Base-by-base conservation (phyloP, 2,329 filamentous ascomycete species). In the Diplocarpon mali region DNA sequence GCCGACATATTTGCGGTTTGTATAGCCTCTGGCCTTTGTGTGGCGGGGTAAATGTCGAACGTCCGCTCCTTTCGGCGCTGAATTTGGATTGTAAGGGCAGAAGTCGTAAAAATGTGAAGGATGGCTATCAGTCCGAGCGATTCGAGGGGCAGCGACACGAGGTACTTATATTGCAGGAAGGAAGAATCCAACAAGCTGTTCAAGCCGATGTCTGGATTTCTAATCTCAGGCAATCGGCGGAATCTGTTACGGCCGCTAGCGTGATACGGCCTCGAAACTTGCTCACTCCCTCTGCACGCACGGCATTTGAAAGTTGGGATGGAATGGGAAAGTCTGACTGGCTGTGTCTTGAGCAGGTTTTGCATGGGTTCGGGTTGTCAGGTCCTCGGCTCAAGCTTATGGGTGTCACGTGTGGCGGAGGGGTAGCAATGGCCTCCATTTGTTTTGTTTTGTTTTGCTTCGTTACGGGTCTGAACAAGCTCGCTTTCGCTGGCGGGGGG, bases 1-100 rank as follows among this genome's bases (percentile, higher is more conserved):
- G 50, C 51, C 11, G 50, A 51, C 48, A 53, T 55, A 13, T 17
- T 47, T 24, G 38, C 40, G 30, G 24, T 40, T 28, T 30, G 20
- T 7, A 14, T 24, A 39, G 4, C 4, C 9, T 35, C 7, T 35
- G 12, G 15, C 16, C 6, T 38, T 37, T 30, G n/a, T 1, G 12
- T 36, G 35, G 6, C 17, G 20, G 2, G 20, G 17, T 14, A 10
- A 16, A 10, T 40, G n/a, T 17, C 30, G n/a, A 4, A 38, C 2
- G 2, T 38, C 27, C 16, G 17, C 15, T 7, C 5, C 17, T 15
- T 5, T 8, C 16, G 14, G 9, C 16, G 14, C 11, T 12, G 35
- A 13, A 9, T 24, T 37, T 15, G 17, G 2, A 3, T 12, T 37
- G 2, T 9, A 9, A 10, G 3, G 15, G 11, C 16, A 13, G 16